These are phyloP conservation scores for Onygenales sp. DNA, from an alignment of 2,329 filamentous ascomycete species.

Conservation along the genomic window DNA sequence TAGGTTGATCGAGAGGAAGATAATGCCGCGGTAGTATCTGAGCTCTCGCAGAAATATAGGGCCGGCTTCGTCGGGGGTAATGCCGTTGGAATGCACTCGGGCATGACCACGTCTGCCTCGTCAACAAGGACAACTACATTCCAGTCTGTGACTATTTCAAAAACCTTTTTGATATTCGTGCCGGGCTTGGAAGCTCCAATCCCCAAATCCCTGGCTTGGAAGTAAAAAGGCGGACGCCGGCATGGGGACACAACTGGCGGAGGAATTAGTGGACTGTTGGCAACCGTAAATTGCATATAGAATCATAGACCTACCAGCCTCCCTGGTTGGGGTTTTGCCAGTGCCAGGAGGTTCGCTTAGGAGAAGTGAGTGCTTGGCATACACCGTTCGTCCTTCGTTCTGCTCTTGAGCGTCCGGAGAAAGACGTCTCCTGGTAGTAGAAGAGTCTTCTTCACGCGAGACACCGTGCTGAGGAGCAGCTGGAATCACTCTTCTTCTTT, in stretches of 20 bases:
- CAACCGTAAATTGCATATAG: too few species aligned
- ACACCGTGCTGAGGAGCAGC: background rate
- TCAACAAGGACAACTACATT: constrained; percentile 22
- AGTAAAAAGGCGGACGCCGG: constrained; percentile 3
- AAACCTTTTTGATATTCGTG: constrained; percentile 15
- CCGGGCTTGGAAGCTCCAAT: constrained; percentile 13
- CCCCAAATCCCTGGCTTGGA: constrained; percentile 12
- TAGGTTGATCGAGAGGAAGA: constrained; percentile 25
- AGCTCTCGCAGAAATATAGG: too few species aligned
- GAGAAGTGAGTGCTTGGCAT: too few species aligned
- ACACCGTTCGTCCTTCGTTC: constrained; percentile 27
- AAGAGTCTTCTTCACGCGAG: background rate
- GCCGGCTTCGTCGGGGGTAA: too few species aligned
- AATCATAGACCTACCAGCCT: too few species aligned
- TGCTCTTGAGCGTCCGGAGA: constrained; percentile 20
- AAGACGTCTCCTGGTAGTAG: background rate
- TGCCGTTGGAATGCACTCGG: constrained; percentile 8
- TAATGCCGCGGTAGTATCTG: constrained; percentile 18
- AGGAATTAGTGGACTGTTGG: too few species aligned
- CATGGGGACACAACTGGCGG: background rate
- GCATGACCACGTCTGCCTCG: constrained; percentile 29
- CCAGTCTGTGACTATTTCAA: constrained; percentile 17
- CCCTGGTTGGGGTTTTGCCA: too few species aligned
- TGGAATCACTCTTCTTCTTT: background rate
- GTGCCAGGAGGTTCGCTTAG: too few species aligned